These are phyloP conservation scores for Apiospora koreana DNA, from an alignment of 2,329 filamentous ascomycete species.

Conservation along the genomic window DNA sequence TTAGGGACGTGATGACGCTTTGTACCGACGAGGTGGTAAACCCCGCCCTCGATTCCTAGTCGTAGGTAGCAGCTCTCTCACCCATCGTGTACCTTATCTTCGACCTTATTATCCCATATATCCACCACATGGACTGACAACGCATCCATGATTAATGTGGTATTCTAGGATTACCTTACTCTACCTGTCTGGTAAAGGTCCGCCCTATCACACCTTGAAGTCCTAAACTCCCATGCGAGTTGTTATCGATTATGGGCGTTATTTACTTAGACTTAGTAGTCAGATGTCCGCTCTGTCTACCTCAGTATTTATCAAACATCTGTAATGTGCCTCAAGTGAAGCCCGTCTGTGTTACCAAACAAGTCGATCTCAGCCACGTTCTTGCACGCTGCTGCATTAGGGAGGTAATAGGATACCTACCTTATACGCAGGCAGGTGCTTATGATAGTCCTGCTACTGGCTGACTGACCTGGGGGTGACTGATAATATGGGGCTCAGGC, in stretches of 20 bases:
- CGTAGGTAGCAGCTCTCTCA: neutral
- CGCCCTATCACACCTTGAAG: neutral
- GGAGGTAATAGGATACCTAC: no score
- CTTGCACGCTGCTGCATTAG: neutral
- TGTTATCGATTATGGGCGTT: no score
- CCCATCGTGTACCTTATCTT: neutral
- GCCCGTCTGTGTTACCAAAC: neutral
- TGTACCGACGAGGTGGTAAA: slow-evolving; percentile 1
- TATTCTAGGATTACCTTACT: neutral
- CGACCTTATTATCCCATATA: neutral
- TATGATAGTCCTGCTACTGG: neutral
- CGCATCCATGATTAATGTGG: neutral
- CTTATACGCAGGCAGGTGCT: no score
- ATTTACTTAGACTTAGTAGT: neutral
- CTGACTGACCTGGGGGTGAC: neutral
- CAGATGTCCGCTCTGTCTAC: neutral
- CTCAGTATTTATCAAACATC: neutral
- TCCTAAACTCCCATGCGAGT: no score
- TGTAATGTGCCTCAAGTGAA: neutral
- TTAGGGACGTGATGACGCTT: neutral
- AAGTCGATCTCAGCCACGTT: neutral
- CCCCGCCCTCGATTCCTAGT: neutral
- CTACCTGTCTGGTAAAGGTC: neutral
- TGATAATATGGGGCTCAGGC: neutral
- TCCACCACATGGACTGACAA: neutral